phyloP scores from a whole-genome alignment of 768 basidiomycete species.

The Hysterangium stoloniferum region DNA sequence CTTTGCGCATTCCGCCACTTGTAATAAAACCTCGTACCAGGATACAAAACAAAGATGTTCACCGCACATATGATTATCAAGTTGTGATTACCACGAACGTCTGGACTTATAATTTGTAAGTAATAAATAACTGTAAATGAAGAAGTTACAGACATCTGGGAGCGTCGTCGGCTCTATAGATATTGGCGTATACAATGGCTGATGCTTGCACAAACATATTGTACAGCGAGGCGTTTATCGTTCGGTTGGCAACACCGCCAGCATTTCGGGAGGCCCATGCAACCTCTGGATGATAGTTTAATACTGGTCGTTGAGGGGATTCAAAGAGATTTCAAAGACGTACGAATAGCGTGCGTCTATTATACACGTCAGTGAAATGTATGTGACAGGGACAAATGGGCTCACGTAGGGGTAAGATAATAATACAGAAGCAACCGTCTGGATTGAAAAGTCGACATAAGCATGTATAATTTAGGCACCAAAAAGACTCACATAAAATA shows the following conservation, averaged over 20 bases:
- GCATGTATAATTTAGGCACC: background rate
- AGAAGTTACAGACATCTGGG: conserved; percentile 35
- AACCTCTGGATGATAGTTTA: conserved; percentile 35
- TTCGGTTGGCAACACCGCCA: conserved; percentile 51
- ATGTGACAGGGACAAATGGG: conserved; percentile 16
- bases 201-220: conserved; percentile 49
- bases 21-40: too few relatives aligned
- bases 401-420: conserved; percentile 33
- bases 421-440: conserved; percentile 38
- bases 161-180: conserved; percentile 52
- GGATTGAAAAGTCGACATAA: background rate
- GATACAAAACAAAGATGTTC: too few relatives aligned
- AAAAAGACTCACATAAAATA: conserved; percentile 37
- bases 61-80: too few relatives aligned
- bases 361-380: conserved; percentile 15
- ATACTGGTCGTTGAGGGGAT: background rate
- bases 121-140: too few relatives aligned
- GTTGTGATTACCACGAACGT: too few relatives aligned
- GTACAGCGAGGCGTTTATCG: conserved; percentile 52
- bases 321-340: background rate
- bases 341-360: conserved; percentile 39
- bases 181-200: conserved; percentile 40
- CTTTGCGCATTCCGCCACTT: too few relatives aligned
- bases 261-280: conserved; percentile 56
- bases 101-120: too few relatives aligned